Evolutionary conservation across 352 stramenopile species (phyloP).

Genomic region (Phytophthora macrochlamydospora): DNA sequence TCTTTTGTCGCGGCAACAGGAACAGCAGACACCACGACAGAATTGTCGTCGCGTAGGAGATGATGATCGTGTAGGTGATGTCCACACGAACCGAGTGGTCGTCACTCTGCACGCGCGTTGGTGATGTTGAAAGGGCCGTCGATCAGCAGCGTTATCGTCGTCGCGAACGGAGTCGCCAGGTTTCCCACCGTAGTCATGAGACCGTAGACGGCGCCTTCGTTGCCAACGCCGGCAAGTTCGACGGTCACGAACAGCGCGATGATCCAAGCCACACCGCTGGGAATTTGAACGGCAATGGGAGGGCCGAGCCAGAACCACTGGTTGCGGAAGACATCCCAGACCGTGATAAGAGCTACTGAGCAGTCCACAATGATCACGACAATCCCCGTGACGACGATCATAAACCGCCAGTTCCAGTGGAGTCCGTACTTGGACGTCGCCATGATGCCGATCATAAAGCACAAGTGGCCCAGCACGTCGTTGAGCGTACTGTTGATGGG

Average conservation of each 20-base stretch:
- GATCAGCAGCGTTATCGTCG: constrained; percentile 38
- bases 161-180: constrained; percentile 36
- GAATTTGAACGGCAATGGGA: constrained; percentile 32
- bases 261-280: constrained; percentile 37
- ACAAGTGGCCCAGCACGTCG: constrained; percentile 25
- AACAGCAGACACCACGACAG: constrained; percentile 30
- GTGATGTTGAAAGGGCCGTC: constrained; percentile 38
- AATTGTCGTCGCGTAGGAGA: constrained; percentile 38
- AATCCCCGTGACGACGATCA: constrained; percentile 31
- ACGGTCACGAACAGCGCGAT: constrained; percentile 39
- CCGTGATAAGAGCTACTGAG: constrained; percentile 34
- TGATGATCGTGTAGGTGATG: constrained; percentile 39
- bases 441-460: constrained; percentile 34
- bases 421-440: constrained; percentile 39
- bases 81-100: constrained; percentile 33
- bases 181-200: constrained; percentile 44
- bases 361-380: constrained; percentile 30
- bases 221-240: constrained; percentile 45
- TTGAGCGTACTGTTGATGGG: constrained; percentile 38
- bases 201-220: constrained; percentile 45
- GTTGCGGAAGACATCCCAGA: constrained; percentile 43
- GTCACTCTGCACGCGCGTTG: constrained; percentile 35
- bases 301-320: constrained; percentile 41
- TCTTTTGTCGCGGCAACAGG: constrained; percentile 37
- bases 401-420: constrained; percentile 45